phyloP scores from a whole-genome alignment of 108 stramenopile species.

The Cyclotella cryptica region DNA sequence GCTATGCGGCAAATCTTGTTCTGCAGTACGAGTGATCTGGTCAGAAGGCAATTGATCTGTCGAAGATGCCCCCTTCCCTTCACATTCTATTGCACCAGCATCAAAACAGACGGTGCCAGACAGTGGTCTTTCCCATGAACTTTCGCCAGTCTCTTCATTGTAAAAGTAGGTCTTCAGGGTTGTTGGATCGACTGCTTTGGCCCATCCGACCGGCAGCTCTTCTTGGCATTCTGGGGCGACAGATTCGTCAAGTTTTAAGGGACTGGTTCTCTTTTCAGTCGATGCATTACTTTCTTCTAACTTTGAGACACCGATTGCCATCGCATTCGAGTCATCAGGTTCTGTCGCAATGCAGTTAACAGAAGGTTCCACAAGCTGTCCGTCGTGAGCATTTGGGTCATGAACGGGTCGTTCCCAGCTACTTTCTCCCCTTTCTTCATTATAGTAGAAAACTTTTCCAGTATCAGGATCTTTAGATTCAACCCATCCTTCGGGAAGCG shows the following conservation, averaged over 20 bases:
- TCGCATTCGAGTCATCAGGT: too few species aligned
- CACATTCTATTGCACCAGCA: neutral
- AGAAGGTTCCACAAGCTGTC: too few species aligned
- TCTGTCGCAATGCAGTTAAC: too few species aligned
- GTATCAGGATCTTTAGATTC: constrained; percentile 27
- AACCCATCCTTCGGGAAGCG: constrained; percentile 59
- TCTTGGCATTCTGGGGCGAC: too few species aligned
- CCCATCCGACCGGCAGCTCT: neutral
- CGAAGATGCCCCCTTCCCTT: neutral
- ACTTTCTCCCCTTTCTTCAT: constrained; percentile 29
- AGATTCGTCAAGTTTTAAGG: too few species aligned
- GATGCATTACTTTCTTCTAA: too few species aligned
- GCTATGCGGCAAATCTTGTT: too few species aligned
- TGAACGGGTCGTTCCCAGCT: constrained; percentile 43
- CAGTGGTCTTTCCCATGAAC: constrained; percentile 78
- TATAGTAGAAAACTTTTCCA: constrained; percentile 59
- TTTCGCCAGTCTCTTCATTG: constrained; percentile 81
- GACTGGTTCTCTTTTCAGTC: too few species aligned
- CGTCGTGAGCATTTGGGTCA: neutral
- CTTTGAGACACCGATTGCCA: too few species aligned
- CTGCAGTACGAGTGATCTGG: too few species aligned
- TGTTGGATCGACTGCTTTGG: constrained; percentile 5
- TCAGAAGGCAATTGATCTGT: too few species aligned
- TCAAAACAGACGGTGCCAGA: neutral
- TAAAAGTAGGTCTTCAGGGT: constrained; percentile 78